A percentile compares a stretch with the other conserved stretches of the same genome.
These are phyloP conservation scores for Metrosideros polymorpha DNA, from an alignment of 441 rosid genomes.

Conservation along the genomic window DNA sequence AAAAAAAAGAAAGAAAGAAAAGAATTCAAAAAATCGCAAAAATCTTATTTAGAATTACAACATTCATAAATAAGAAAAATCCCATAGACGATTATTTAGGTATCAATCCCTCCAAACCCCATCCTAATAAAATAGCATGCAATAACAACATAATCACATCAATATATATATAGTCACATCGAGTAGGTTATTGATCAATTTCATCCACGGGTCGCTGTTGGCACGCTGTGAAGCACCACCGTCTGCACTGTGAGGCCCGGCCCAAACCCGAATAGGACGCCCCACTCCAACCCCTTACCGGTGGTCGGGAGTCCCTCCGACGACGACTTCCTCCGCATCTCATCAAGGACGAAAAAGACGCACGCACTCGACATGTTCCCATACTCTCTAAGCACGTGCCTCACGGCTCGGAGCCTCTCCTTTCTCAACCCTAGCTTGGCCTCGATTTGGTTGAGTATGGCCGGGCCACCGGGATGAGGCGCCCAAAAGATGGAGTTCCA, in stretches of 20 bases:
- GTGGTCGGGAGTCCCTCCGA: neutral
- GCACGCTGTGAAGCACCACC: neutral
- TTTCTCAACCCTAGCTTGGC: neutral
- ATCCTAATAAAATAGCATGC: too few species aligned
- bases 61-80: too few species aligned
- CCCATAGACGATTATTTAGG: too few species aligned
- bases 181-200: too few species aligned
- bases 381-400: neutral
- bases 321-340: neutral
- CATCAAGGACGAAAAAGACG: neutral
- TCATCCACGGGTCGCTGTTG: rapidly evolving
- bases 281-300: neutral
- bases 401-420: neutral
- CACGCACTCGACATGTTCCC: neutral
- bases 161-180: too few species aligned
- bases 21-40: too few species aligned
- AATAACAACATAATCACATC: too few species aligned
- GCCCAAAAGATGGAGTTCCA: neutral
- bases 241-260: neutral
- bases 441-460: neutral
- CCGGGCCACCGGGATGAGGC: neutral
- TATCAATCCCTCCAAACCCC: too few species aligned
- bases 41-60: too few species aligned
- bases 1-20: too few species aligned
- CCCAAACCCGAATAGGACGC: neutral